A percentile compares a stretch with the other conserved stretches of the same genome.
phyloP scores from a whole-genome alignment of 1,284 basidiomycete species.

The Gymnopus androsaceus region DNA sequence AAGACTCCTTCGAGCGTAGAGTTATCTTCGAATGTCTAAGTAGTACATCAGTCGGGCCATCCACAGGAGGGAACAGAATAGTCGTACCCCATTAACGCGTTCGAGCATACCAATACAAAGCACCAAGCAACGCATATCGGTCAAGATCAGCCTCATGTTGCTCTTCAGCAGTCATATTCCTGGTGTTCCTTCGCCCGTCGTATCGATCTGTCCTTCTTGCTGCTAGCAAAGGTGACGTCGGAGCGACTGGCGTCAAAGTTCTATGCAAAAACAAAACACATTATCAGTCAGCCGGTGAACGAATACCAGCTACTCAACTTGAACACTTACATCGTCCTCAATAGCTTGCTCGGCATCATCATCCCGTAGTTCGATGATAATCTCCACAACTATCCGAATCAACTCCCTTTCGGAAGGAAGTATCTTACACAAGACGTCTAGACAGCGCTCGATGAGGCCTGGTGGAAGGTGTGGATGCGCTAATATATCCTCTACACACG shows the following conservation, averaged over 20 bases:
- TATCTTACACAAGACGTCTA: slow-evolving; percentile 88
- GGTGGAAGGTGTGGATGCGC: slow-evolving; percentile 81
- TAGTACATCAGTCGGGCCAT: not conserved
- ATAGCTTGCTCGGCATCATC: slow-evolving; percentile 49
- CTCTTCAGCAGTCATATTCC: slow-evolving; percentile 62
- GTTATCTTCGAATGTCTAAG: slow-evolving; percentile 88
- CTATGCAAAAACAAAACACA: not conserved
- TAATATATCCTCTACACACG: slow-evolving; percentile 75
- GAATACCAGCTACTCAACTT: too few species aligned
- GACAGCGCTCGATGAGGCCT: slow-evolving; percentile 74
- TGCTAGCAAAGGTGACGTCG: slow-evolving; percentile 31
- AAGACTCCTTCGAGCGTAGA: slow-evolving; percentile 91
- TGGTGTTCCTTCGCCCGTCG: slow-evolving; percentile 43
- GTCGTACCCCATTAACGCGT: slow-evolving; percentile 80
- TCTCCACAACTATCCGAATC: slow-evolving; percentile 92
- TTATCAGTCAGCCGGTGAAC: too few species aligned
- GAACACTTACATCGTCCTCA: slow-evolving; percentile 15
- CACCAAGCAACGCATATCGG: slow-evolving; percentile 83
- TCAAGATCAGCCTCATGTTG: slow-evolving; percentile 61
- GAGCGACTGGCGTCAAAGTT: slow-evolving; percentile 36
- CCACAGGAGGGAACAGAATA: not conserved
- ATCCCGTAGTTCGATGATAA: slow-evolving; percentile 85
- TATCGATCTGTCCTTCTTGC: slow-evolving; percentile 37
- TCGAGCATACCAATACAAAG: slow-evolving; percentile 91
- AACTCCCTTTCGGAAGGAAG: slow-evolving; percentile 87